Percentiles rank a stretch among this genome's conserved stretches.
Evolutionary conservation across 352 stramenopile species (phyloP).

Genomic region (Phytophthora pistaciae): DNA sequence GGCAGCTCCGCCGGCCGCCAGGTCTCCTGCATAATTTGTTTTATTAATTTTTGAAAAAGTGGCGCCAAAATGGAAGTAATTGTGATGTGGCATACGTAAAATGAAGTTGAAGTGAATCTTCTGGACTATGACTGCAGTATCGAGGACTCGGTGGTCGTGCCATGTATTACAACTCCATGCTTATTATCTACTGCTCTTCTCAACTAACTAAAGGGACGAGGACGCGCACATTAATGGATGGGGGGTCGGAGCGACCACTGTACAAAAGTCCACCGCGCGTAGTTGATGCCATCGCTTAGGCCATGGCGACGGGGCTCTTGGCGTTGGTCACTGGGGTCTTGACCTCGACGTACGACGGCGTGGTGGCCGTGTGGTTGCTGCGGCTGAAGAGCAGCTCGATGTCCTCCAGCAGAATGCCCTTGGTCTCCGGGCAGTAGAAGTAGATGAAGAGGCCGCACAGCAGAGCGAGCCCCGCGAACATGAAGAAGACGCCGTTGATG

Average conservation of each 20-base stretch:
- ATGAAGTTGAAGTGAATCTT: not conserved
- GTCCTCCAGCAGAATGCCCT: slow-evolving; percentile 38
- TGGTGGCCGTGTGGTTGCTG: slow-evolving; percentile 27
- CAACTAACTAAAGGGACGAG: slow-evolving; percentile 17
- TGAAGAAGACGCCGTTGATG: slow-evolving; percentile 40
- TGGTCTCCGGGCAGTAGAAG: slow-evolving; percentile 40
- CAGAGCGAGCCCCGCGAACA: slow-evolving; percentile 24
- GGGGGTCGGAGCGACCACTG: slow-evolving; percentile 10
- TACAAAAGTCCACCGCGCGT: slow-evolving; percentile 15
- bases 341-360: slow-evolving; percentile 38
- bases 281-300: slow-evolving; percentile 10
- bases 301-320: slow-evolving; percentile 26
- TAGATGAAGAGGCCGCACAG: slow-evolving; percentile 29
- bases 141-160: not conserved
- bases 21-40: slow-evolving; percentile 35
- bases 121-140: not conserved
- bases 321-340: slow-evolving; percentile 27
- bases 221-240: slow-evolving; percentile 2
- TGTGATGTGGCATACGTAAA: not conserved
- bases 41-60: not conserved
- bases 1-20: slow-evolving; percentile 27
- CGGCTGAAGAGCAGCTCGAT: slow-evolving; percentile 34
- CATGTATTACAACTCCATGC: slow-evolving; percentile 25
- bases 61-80: not conserved
- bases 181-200: slow-evolving; percentile 18